Base-by-base conservation (phyloP, 306 rosid genomes). In the Glycine soja region DNA sequence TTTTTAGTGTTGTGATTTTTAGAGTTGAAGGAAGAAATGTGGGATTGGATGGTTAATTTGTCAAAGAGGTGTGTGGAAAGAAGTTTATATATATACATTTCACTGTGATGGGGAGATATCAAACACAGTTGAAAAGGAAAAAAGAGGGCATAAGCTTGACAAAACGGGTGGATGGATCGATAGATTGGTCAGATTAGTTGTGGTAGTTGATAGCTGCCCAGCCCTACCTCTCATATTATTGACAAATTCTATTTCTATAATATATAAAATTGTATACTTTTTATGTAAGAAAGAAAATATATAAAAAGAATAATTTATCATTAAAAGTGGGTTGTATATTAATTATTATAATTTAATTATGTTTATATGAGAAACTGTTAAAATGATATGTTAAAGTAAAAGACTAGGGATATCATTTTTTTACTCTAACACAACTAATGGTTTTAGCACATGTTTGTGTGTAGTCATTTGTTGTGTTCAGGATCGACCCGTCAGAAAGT, bases 181-280 rank as follows among this genome's bases (percentile, higher is more conserved):
- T 24, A 3, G 61, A 66, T 66, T 62, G 90, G 89, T 88, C 84
- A 76, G 86, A 83, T 81, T 86, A 82, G 85, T 80, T 77, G 82
- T 53, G 87, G 83, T 86, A 68, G 95, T 77, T 85, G 68, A 69
- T 80, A 67, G 90, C 88, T 91, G 94, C 89, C 85, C 3, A 84
- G 62, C 83, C 72, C 83, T 38, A 70, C 72, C 85, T 63, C 45
- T 64, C 70, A 3, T 64, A 64, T 64, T 6, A 64, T 64, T 7
- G 0, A 34, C 47, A 34, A 6, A 24, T 19, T 45, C 19, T 45
- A 59, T 36, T 36, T 36, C 4, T 24, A 24, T 24, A 24, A 24
- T 24, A 24, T 24, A 24, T 24, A 24, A 24, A 24, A 24, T 24
- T 24, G 30, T 24, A 24, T 40, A 40, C 0, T 40, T 40, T 3